phyloP scores from a whole-genome alignment of 208 protist species.

The Acanthamoeba sp. region DNA sequence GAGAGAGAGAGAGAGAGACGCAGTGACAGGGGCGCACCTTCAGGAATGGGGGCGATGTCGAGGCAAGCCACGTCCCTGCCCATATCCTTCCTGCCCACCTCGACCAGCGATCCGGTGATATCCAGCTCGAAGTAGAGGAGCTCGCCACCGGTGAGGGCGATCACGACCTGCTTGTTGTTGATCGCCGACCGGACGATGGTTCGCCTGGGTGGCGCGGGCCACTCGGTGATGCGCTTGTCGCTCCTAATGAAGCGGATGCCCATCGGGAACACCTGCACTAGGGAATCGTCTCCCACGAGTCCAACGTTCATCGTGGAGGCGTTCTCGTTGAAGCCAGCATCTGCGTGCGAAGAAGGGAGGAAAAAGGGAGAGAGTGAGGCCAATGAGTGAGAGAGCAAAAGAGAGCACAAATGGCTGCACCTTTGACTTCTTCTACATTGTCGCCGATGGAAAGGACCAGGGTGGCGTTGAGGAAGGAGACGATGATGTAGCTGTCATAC shows the following conservation, averaged over 20 bases:
- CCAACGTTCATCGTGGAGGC: constrained; percentile 84
- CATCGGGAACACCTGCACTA: constrained; percentile 90
- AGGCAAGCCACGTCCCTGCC: constrained; percentile 87
- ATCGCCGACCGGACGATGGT: constrained; percentile 82
- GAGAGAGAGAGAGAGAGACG: constrained; percentile 86
- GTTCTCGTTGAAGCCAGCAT: constrained; percentile 89
- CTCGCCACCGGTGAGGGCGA: constrained; percentile 90
- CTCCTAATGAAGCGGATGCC: constrained; percentile 90
- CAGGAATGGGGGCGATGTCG: constrained; percentile 87
- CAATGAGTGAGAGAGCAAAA: neutral
- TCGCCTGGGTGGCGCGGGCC: constrained; percentile 87
- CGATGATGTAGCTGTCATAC: constrained; percentile 93
- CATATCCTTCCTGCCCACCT: constrained; percentile 88
- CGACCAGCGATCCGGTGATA: constrained; percentile 85
- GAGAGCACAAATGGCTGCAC: neutral
- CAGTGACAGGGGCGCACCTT: constrained; percentile 88
- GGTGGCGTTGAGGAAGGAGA: constrained; percentile 93
- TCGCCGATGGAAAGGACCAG: constrained; percentile 93
- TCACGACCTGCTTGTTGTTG: constrained; percentile 90
- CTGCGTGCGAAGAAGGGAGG: constrained; percentile 17
- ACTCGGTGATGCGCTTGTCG: constrained; percentile 91
- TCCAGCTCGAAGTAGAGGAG: constrained; percentile 96
- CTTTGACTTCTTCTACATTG: constrained; percentile 91
- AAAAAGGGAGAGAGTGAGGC: neutral
- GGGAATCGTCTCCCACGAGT: constrained; percentile 88